Conservation (phyloP, 1,284 basidiomycete genomes). For the Rhizoctonia solani region DNA sequence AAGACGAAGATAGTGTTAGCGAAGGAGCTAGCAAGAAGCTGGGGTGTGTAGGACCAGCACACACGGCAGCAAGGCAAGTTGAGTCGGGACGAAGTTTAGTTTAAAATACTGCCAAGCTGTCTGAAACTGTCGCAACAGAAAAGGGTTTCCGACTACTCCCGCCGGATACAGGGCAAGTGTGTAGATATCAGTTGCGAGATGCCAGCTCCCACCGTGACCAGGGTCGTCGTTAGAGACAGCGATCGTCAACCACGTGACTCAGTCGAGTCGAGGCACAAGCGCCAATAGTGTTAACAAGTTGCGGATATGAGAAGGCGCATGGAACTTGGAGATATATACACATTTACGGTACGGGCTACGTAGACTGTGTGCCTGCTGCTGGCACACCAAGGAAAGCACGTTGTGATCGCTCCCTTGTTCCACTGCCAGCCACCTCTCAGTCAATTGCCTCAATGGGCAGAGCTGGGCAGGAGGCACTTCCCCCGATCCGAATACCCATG, state of each 20-base stretch:
- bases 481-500: too few relatives aligned
- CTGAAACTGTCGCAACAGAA: not conserved
- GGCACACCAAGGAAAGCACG: not conserved
- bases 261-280: not conserved
- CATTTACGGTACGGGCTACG: too few relatives aligned
- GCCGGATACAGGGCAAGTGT: not conserved
- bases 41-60: slow-evolving; percentile 10
- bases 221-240: not conserved
- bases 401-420: not conserved
- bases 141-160: not conserved
- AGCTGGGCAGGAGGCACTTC: too few relatives aligned
- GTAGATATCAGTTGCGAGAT: not conserved
- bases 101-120: not conserved
- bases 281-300: not conserved
- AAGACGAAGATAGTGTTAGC: not conserved
- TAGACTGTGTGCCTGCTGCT: too few relatives aligned
- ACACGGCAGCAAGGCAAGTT: not conserved
- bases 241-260: not conserved
- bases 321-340: not conserved
- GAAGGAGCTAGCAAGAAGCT: too few relatives aligned
- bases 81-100: not conserved
- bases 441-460: too few relatives aligned
- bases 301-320: not conserved
- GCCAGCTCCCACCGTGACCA: not conserved
- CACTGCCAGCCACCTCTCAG: too few relatives aligned